Base-by-base conservation (phyloP, 768 basidiomycete genomes). In the Obba rivulosa region DNA sequence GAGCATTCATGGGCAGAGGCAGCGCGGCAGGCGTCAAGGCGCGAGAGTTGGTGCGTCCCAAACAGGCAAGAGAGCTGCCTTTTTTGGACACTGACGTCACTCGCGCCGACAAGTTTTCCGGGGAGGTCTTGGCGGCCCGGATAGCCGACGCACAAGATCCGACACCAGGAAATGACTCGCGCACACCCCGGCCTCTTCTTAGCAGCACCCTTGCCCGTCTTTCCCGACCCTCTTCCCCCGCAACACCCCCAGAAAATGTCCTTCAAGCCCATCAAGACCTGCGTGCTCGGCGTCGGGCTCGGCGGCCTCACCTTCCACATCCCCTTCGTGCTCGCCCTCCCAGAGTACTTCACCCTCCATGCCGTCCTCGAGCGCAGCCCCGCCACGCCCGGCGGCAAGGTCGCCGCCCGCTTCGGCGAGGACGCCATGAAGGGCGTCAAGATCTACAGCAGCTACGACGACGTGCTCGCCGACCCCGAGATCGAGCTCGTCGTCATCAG, bases 331-430 rank as follows among this genome's bases (percentile, higher is more conserved):
- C 76, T 84, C 46, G 79, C 86, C 2, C 72, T 86, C 17, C 83
- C 87, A 0, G 70, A 85, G 21, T 66, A 79, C 42, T 91, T 89
- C 71, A 76, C 67, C 8, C 77, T 92, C 31, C 74, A 82, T 55
- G 76, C 87, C n/a, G 83, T 91, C 41, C 71, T 90, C 49, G 82
- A 89, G 62, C 76, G 88, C 44, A 83, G 81, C 57, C 85, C 88
- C 1, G 61, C 69, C 25, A 62, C 74, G 0, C 69, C 74, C 24
- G 79, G 80, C 5, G 83, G 84, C 34, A 84, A 81, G 60, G 77
- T 87, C 1, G 71, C 80, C 18, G 79, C 79, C 25, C 72, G 79
- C 8, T 90, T 87, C 57, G 81, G 83, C 3, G 70, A 78, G 17
- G 62, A 72, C 7, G 56, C 62, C 7, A 67, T 69, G 11, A 77